These are phyloP conservation scores for Kluyveromyces sp. DNA, from an alignment of 1,139 yeast species.

Conservation along the genomic window DNA sequence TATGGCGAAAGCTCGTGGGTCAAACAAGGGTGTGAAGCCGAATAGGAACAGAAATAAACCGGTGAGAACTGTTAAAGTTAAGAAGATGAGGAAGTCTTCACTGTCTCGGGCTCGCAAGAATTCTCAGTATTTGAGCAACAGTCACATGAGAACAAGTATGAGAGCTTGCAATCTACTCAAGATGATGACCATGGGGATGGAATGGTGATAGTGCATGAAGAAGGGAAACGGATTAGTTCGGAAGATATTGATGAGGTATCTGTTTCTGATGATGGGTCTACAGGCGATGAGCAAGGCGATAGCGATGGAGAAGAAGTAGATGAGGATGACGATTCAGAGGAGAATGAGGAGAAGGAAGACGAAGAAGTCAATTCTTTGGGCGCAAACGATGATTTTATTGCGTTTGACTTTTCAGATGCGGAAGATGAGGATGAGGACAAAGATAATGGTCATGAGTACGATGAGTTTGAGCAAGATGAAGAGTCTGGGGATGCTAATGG, in stretches of 20 bases:
- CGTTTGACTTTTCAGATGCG: slow-evolving; percentile 28
- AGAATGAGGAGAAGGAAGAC: slow-evolving; percentile 5
- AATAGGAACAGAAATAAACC: neutral
- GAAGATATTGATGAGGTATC: slow-evolving; percentile 4
- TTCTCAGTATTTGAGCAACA: slow-evolving; percentile 23
- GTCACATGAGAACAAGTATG: slow-evolving; percentile 23
- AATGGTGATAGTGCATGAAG: slow-evolving; percentile 13
- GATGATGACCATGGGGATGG: slow-evolving; percentile 11
- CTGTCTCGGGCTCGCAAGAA: slow-evolving; percentile 23
- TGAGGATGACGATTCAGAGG: slow-evolving; percentile 4
- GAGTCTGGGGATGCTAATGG: slow-evolving; percentile 22
- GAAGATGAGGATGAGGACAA: slow-evolving; percentile 21
- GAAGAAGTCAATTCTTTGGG: slow-evolving; percentile 34
- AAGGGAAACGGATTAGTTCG: slow-evolving; percentile 5
- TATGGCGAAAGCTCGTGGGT: neutral
- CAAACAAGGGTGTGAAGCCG: slow-evolving; percentile 1
- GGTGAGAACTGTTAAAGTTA: slow-evolving; percentile 6
- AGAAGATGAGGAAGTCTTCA: slow-evolving; percentile 27
- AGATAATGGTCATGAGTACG: neutral
- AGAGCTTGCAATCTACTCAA: slow-evolving; percentile 16
- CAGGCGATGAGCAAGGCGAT: neutral
- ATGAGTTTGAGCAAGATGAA: slow-evolving; percentile 17
- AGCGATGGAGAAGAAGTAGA: slow-evolving; percentile 2
- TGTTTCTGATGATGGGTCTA: slow-evolving; percentile 4
- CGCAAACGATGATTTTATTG: slow-evolving; percentile 34